Conservation (phyloP, 1,139 yeast species). For the Suhomyces choctaworum region DNA sequence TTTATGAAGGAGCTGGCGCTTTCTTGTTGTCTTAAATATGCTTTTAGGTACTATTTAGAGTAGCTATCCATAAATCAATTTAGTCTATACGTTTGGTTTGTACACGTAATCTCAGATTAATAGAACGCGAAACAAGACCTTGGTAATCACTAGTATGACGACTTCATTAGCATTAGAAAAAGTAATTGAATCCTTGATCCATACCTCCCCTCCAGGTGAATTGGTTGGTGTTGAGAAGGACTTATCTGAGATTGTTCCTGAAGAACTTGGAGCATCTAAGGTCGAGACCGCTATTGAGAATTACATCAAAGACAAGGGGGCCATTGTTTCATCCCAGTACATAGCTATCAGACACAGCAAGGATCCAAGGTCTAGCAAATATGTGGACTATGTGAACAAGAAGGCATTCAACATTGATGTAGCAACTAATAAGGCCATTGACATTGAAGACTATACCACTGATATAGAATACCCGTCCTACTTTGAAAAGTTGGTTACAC, state of each 20-base stretch:
- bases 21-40: slow-evolving; percentile 70
- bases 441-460: slow-evolving; percentile 45
- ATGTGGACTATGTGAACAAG: slow-evolving; percentile 41
- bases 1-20: slow-evolving; percentile 86
- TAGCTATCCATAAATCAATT: no score
- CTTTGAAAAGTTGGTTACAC: slow-evolving; percentile 29
- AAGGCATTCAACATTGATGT: slow-evolving; percentile 66
- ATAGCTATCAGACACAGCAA: slow-evolving; percentile 40
- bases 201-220: slow-evolving; percentile 46
- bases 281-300: slow-evolving; percentile 33
- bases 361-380: slow-evolving; percentile 35
- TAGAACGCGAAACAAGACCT: no score
- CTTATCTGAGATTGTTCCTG: slow-evolving; percentile 25
- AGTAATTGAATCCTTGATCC: slow-evolving; percentile 36
- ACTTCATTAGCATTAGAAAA: slow-evolving; percentile 21
- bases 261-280: slow-evolving; percentile 16
- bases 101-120: no score
- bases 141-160: slow-evolving; percentile 5
- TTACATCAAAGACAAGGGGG: slow-evolving; percentile 31
- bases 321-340: slow-evolving; percentile 31
- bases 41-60: no score
- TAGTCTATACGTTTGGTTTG: no score
- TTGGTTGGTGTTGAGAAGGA: slow-evolving; percentile 32
- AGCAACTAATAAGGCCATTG: slow-evolving; percentile 43
- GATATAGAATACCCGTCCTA: slow-evolving; percentile 29